Conservation (phyloP, 495 filamentous ascomycete species). For the Hypoxylon perforatum region DNA sequence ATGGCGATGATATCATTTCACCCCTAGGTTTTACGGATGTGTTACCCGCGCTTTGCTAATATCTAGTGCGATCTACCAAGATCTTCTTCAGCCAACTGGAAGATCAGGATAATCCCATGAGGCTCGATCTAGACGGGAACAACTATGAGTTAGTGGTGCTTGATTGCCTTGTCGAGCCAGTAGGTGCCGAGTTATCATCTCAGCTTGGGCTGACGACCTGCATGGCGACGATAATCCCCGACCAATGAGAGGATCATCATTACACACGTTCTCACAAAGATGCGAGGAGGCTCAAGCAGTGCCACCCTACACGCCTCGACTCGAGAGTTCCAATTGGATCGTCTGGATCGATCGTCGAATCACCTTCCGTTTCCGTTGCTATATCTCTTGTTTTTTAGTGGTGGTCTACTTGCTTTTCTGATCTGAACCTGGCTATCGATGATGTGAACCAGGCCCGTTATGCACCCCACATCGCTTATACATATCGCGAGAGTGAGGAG, state of each 20-base stretch:
- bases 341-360: conserved; percentile 8
- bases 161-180: neutral
- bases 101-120: neutral
- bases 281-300: conserved; percentile 23
- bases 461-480: conserved; percentile 31
- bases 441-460: neutral
- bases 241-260: conserved; percentile 27
- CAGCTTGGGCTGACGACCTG: conserved; percentile 10
- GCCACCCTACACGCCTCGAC: conserved; percentile 9
- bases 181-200: conserved; percentile 10
- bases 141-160: conserved; percentile 1
- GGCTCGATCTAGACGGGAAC: conserved; percentile 15
- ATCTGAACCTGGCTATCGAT: conserved; percentile 6
- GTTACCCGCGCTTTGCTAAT: neutral
- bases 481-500: conserved; percentile 12
- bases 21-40: neutral
- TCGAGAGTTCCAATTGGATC: conserved; percentile 19
- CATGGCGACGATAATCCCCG: conserved; percentile 22
- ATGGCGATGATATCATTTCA: neutral
- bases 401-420: neutral
- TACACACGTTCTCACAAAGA: conserved; percentile 35
- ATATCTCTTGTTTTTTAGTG: neutral
- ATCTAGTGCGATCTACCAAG: neutral
- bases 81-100: neutral
- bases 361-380: conserved; percentile 30